Base-by-base conservation (phyloP, 495 filamentous ascomycete genomes). In the Penicillium simplicissimum region DNA sequence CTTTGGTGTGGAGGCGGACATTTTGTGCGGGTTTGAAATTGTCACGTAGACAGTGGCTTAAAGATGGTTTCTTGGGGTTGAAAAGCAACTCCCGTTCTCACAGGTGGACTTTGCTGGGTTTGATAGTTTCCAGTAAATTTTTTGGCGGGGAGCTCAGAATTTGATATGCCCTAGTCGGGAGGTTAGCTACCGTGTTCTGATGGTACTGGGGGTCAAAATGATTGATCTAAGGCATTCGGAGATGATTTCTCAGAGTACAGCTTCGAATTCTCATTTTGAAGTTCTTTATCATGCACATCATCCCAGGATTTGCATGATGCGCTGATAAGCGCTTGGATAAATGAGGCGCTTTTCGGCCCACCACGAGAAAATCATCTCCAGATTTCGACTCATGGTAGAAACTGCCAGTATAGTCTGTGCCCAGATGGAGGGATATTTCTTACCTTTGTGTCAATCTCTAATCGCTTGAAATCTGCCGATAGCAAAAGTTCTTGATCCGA, bases 361-460 rank as follows among this genome's bases (percentile, higher is more conserved):
- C 40, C 38, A 53, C 19, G 8, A 8, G 3, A 19, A 19, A 0
- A n/a, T 31, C 7, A 4, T 11, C 13, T 31, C n/a, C 45, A 25
- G 11, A 15, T 11, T 31, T 28, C 13, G 23, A 28, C 37, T 19
- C n/a, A 54, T 48, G 25, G 14, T 11, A 55, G 15, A 31, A 31
- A 1, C 3, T n/a, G 1, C 23, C 7, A 9, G 3, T 49, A 31
- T 8, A 8, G 25, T 3, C 6, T 31, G 7, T 8, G 7, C 25
- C 7, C 9, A n/a, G 1, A 10, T 4, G 14, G 53, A 42, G 11
- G 17, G 34, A 34, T 13, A 34, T 23, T n/a, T 64, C 67, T 61
- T 67, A 71, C 67, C 66, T 71, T 57, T 63, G 62, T 15, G 58
- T 65, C 25, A 55, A n/a, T 56, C 15, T 40, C 52, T 60, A 33